These are phyloP conservation scores for Leccinum subgranulosum DNA, from an alignment of 768 basidiomycete genomes.

Conservation along the genomic window DNA sequence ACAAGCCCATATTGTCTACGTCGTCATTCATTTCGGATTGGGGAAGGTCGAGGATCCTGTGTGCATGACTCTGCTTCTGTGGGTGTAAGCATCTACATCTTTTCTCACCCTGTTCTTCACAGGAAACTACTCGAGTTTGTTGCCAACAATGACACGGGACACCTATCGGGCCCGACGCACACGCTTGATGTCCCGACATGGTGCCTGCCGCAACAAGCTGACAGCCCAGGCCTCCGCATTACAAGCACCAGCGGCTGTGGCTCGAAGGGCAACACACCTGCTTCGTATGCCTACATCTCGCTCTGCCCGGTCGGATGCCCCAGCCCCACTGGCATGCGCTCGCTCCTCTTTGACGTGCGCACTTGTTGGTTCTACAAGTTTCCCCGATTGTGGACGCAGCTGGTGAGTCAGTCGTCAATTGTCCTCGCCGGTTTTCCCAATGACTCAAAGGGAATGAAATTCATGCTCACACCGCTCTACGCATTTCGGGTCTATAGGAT, in stretches of 20 bases:
- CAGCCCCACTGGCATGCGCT: too few relatives aligned
- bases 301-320: too few relatives aligned
- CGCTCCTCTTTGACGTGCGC: conserved; percentile 14
- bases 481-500: conserved; percentile 4
- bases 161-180: conserved; percentile 6
- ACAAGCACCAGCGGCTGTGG: background rate
- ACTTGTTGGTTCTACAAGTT: conserved; percentile 18
- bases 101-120: background rate
- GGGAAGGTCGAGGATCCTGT: conserved; percentile 7
- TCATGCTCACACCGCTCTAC: too few relatives aligned
- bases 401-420: background rate
- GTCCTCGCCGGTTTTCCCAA: too few relatives aligned
- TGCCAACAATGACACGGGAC: conserved; percentile 16
- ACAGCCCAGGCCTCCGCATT: conserved; percentile 8
- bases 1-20: conserved; percentile 11
- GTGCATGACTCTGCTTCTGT: conserved; percentile 6
- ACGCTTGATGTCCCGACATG: conserved; percentile 12
- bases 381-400: conserved; percentile 11
- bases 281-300: conserved; percentile 11
- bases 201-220: conserved; percentile 4
- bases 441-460: too few relatives aligned
- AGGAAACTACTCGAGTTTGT: conserved; percentile 18
- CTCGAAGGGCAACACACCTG: conserved; percentile 3
- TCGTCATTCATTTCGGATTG: conserved; percentile 9
- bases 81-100: too few relatives aligned